These are phyloP conservation scores for Aspergillus ellipticus DNA, from an alignment of 495 filamentous ascomycete species.

Conservation along the genomic window DNA sequence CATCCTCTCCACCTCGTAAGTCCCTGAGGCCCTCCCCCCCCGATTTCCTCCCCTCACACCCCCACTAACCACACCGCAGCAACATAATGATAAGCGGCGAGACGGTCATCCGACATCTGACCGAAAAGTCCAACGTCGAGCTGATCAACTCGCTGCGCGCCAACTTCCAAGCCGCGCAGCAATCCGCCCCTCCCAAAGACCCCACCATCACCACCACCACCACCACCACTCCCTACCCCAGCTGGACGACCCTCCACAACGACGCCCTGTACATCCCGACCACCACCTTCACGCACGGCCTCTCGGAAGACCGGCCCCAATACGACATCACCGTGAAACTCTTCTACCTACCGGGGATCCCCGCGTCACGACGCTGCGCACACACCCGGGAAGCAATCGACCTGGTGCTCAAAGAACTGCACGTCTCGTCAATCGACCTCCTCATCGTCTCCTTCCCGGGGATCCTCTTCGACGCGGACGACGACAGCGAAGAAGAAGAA, in stretches of 20 bases:
- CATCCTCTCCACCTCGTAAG: slow-evolving; percentile 85
- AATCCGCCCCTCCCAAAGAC: slow-evolving; percentile 40
- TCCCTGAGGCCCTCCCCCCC: neutral
- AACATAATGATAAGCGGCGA: slow-evolving; percentile 80
- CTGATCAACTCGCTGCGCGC: slow-evolving; percentile 78
- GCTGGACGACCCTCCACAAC: slow-evolving; percentile 64
- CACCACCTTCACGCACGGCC: slow-evolving; percentile 64
- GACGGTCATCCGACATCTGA: slow-evolving; percentile 73
- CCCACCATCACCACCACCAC: slow-evolving; percentile 22
- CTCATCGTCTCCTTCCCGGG: slow-evolving; percentile 91
- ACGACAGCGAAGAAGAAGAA: slow-evolving; percentile 70
- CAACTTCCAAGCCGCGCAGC: slow-evolving; percentile 71
- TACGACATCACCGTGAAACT: slow-evolving; percentile 95
- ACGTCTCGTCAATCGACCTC: slow-evolving; percentile 73
- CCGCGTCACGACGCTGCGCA: slow-evolving; percentile 53
- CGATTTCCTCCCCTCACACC: slow-evolving; percentile 6
- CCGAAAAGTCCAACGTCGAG: slow-evolving; percentile 82
- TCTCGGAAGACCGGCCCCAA: slow-evolving; percentile 71
- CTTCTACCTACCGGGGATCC: slow-evolving; percentile 78
- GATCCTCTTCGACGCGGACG: slow-evolving; percentile 89
- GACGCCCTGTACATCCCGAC: slow-evolving; percentile 70
- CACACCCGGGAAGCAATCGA: slow-evolving; percentile 74
- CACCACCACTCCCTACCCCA: slow-evolving; percentile 23
- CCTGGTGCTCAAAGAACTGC: slow-evolving; percentile 73
- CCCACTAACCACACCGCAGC: slow-evolving; percentile 36